Conservation (phyloP, 1,284 basidiomycete species). For the Termitomyces sp. region DNA sequence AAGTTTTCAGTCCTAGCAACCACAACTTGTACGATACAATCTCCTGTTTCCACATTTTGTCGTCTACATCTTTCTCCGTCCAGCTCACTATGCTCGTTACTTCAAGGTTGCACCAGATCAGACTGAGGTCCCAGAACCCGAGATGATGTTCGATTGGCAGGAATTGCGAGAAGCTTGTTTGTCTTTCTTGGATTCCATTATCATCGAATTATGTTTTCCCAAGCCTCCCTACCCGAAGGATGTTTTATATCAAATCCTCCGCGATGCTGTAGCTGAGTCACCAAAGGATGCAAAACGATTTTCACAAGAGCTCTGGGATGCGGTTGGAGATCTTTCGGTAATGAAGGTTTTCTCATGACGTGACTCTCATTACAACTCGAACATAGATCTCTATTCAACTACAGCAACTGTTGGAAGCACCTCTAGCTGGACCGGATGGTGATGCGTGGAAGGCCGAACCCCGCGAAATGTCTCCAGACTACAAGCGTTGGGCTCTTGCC, state of each 20-base stretch:
- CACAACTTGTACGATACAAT: slow-evolving; percentile 47
- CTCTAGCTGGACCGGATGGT: slow-evolving; percentile 49
- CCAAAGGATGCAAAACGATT: slow-evolving; percentile 68
- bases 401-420: slow-evolving; percentile 54
- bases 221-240: slow-evolving; percentile 56
- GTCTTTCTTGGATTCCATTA: slow-evolving; percentile 75
- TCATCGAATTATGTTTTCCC: slow-evolving; percentile 74
- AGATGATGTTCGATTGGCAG: slow-evolving; percentile 58
- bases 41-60: slow-evolving; percentile 2
- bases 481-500: slow-evolving; percentile 61
- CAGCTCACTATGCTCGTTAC: slow-evolving; percentile 64
- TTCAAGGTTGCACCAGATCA: slow-evolving; percentile 44
- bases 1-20: slow-evolving; percentile 62
- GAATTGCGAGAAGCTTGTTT: slow-evolving; percentile 54
- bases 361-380: neutral
- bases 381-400: slow-evolving; percentile 55
- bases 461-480: slow-evolving; percentile 50
- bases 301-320: slow-evolving; percentile 71
- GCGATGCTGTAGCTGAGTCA: slow-evolving; percentile 63
- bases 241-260: slow-evolving; percentile 58
- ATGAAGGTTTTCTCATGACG: slow-evolving; percentile 12
- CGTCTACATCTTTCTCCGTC: slow-evolving; percentile 6
- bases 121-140: slow-evolving; percentile 32
- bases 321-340: slow-evolving; percentile 72
- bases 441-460: slow-evolving; percentile 42